Percentiles rank a stretch among this genome's conserved stretches.
phyloP scores from a whole-genome alignment of 164 flowering plant species.

The Chloranthus sessilifolius region DNA sequence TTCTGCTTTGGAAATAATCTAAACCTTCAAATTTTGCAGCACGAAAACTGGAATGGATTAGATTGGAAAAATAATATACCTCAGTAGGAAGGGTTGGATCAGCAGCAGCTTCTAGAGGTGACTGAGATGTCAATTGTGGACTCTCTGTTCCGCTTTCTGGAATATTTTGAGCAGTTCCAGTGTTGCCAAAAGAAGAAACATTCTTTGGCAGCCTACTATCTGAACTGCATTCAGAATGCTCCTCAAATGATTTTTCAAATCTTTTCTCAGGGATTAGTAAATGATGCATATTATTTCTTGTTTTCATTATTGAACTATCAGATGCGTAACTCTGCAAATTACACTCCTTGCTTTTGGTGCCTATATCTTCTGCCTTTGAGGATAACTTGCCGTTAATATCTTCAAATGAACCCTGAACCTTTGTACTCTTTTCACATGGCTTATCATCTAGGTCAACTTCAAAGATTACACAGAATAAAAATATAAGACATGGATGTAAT shows the following conservation, averaged over 20 bases:
- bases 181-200: conserved; percentile 18
- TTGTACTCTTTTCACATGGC: conserved; percentile 37
- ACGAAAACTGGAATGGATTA: no score
- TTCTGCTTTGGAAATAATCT: no score
- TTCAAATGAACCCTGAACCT: conserved; percentile 18
- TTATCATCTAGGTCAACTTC: conserved; percentile 58
- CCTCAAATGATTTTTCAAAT: conserved; percentile 26
- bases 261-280: conserved; percentile 27
- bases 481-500: neutral
- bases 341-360: conserved; percentile 30
- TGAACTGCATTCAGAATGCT: conserved; percentile 38
- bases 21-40: no score
- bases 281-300: conserved; percentile 23
- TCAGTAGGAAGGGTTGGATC: conserved; percentile 74
- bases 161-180: conserved; percentile 22
- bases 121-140: conserved; percentile 26
- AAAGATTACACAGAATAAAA: conserved; percentile 11
- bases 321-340: conserved; percentile 23
- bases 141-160: conserved; percentile 22
- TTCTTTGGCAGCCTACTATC: conserved; percentile 24
- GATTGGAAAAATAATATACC: conserved; percentile 37
- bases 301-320: conserved; percentile 31
- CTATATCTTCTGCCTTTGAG: conserved; percentile 26
- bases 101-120: conserved; percentile 37
- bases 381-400: conserved; percentile 21